Percentiles rank a stretch among this genome's conserved stretches.
These are phyloP conservation scores for Ampelomyces quisqualis DNA, from an alignment of 2,329 filamentous ascomycete genomes.

Conservation along the genomic window DNA sequence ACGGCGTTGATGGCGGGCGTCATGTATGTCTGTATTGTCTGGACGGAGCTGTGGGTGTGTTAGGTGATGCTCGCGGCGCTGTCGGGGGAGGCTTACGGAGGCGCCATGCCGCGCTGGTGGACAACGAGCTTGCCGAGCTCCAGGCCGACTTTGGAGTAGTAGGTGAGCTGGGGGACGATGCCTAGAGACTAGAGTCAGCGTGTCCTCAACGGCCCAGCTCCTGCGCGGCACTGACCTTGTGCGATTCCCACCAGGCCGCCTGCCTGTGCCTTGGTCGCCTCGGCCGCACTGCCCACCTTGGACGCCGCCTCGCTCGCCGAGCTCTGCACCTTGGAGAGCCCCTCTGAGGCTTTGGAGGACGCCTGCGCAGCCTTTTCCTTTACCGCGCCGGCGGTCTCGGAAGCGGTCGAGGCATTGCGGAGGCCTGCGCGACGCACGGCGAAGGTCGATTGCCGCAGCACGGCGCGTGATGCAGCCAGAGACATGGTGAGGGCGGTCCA, in stretches of 20 bases:
- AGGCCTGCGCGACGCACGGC: conserved; percentile 46
- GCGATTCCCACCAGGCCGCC: conserved; percentile 68
- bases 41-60: conserved; percentile 62
- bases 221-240: conserved; percentile 68
- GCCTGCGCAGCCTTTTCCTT: conserved; percentile 63
- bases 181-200: conserved; percentile 55
- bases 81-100: conserved; percentile 69
- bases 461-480: conserved; percentile 49
- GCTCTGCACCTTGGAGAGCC: conserved; percentile 76
- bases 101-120: conserved; percentile 84
- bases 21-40: conserved; percentile 85
- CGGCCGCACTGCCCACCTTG: conserved; percentile 58
- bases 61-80: conserved; percentile 11
- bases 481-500: conserved; percentile 47
- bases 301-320: conserved; percentile 76
- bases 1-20: conserved; percentile 70
- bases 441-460: conserved; percentile 49
- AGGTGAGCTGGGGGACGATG: conserved; percentile 80
- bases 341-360: conserved; percentile 72
- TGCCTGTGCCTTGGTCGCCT: conserved; percentile 61
- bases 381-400: conserved; percentile 49
- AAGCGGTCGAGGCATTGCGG: conserved; percentile 53
- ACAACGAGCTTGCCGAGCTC: conserved; percentile 89
- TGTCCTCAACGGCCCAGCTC: too few relatives aligned
- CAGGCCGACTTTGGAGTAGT: conserved; percentile 86